Evolutionary conservation across 2,329 filamentous ascomycete species (phyloP), one percentile per base, ranked within the genome.

Genomic region (Paecilomyces niveus): DNA sequence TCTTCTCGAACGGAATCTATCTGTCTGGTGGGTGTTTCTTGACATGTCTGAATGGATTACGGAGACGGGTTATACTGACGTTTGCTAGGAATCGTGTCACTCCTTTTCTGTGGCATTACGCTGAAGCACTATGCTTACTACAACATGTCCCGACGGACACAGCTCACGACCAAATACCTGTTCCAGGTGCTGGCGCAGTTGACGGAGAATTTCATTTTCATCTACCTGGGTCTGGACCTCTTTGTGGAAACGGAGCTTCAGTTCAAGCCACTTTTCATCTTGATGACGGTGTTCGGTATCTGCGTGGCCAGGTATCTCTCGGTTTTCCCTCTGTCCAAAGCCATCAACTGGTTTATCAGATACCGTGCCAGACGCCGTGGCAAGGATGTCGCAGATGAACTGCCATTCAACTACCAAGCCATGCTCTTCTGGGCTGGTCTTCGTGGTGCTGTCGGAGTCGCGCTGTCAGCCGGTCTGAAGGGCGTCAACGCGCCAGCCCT

Each of bases 341-440:
- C 88, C 15, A 96, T 99, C 74, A 99, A 99, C 74, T 92, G 89
- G 83, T 89, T 97, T 69, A 91, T 95, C 65, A 85, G 89, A 59
- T 96, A 96, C 71, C 85, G 92, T 53, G 90, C 92, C 15, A 83
- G 85, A 54, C 85, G 90, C 54, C 84, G 87, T 57, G 92, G 92
- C 24, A 82, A 81, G 58, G 89, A 96, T 58, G 85, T 88, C 4
- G 85, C 85, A 15, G 93, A 97, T 64, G 94, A 97, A 73, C 79
- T 99, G 35, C 94, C 94, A 0, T 95, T 92, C 70, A 91, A 90
- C 66, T 96, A 97, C 75, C 94, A 97, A 75, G 92, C 89, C n/a
- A 97, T 99, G 94, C 85, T 99, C n/a, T 99, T 96, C 78, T 99
- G 94, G 94, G 94, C 94, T 15, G 94, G 94, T 26, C 82, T 99